Evolutionary conservation across 148 eudicot genomes (phyloP), one percentile per base, ranked within the genome.

Genomic region (Cornus suecica): DNA sequence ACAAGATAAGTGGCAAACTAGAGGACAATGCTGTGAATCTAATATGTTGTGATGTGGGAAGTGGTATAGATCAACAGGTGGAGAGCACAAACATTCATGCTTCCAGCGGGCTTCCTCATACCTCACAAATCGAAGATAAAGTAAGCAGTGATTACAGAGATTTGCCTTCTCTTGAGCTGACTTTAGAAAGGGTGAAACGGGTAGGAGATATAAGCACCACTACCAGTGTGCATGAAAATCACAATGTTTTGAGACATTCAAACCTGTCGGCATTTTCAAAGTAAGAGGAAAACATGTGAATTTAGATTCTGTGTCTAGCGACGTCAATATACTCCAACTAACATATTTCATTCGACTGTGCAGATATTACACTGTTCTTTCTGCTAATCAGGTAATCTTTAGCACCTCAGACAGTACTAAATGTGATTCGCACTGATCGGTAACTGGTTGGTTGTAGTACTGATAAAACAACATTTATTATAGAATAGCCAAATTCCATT

Each of bases 261-360:
- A 72, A 61, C 41, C 61, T 66, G 22, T 78, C 81, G 41, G 81
- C 81, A 18, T 78, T 78, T 62, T 78, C 81, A 25, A 78, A 60
- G 81, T 78, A 66, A 65, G 72, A 6, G 65, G 29, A 30, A 68
- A 23, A 67, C n/a, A 56, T 66, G 23, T 76, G 68, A 2, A 16
- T 26, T 24, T 23, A 37, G 28, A 67, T 8, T 67, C 27, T 67
- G 0, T 7, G 29, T 31, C 32, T 18, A 67, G 31, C 9, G 27
- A 32, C 34, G 70, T 42, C 8, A 22, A 45, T 20, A 45, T n/a
- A 24, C 8, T 48, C 54, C 42, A 16, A 34, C 9, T 24, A 24
- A 52, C 26, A 73, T 58, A 32, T 66, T 30, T 15, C 23, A 1
- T 52, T 72, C 20, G 20, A 11, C 54, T 56, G 23, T 58, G 72